These are phyloP conservation scores for Globisporangium paroecandrum DNA, from an alignment of 352 stramenopile genomes.

Conservation along the genomic window DNA sequence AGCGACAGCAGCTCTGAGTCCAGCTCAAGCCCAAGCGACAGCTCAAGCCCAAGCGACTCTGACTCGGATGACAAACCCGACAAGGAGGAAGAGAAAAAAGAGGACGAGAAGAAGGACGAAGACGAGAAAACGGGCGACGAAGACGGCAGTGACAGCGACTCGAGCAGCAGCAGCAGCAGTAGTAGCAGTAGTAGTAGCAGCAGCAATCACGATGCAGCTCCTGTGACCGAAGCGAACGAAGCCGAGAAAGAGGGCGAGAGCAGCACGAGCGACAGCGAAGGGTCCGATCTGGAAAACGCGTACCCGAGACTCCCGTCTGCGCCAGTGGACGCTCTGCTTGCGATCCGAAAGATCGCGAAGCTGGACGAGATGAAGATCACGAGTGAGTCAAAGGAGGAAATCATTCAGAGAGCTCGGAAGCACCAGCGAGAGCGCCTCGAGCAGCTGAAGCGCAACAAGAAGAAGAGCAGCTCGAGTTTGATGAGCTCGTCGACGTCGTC, in stretches of 20 bases:
- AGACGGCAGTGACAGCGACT: constrained; percentile 30
- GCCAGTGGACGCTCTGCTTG: constrained; percentile 58
- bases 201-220: constrained; percentile 2
- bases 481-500: constrained; percentile 5
- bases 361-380: constrained; percentile 54
- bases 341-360: constrained; percentile 47
- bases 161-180: constrained; percentile 29
- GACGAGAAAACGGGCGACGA: constrained; percentile 16
- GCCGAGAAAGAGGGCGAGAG: constrained; percentile 26
- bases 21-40: constrained; percentile 19
- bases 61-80: constrained; percentile 14
- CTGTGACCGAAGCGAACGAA: constrained; percentile 4
- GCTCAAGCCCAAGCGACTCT: constrained; percentile 21
- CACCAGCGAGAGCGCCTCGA: constrained; percentile 36
- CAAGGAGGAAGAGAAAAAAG: constrained; percentile 4
- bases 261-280: constrained; percentile 53
- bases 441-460: constrained; percentile 28
- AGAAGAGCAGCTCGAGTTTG: constrained; percentile 28
- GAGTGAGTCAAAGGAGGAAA: constrained; percentile 30
- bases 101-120: constrained; percentile 13
- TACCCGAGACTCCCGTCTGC: constrained; percentile 55
- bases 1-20: constrained; percentile 28
- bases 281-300: constrained; percentile 53
- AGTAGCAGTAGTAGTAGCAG: constrained; percentile 18
- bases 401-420: constrained; percentile 33